These are phyloP conservation scores for Eucalyptus pauciflora DNA, from an alignment of 345 rosid genomes.

Conservation along the genomic window DNA sequence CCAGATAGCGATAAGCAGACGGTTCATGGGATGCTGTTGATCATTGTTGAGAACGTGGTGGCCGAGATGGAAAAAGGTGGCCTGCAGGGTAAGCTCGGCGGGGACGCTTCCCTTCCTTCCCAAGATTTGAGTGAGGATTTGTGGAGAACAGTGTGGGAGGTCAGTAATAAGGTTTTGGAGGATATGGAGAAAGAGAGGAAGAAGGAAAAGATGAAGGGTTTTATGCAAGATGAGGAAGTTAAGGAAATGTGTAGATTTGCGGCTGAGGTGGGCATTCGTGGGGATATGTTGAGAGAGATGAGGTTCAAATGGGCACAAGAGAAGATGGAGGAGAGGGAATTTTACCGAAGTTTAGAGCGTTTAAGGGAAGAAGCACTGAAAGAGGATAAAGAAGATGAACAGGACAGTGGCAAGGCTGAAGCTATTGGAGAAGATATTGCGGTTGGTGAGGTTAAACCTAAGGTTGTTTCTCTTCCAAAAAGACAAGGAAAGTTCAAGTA, in stretches of 20 bases:
- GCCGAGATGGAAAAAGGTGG: constrained; percentile 63
- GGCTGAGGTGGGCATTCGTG: constrained; percentile 80
- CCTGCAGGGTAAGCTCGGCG: constrained; percentile 10
- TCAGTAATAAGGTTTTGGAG: constrained; percentile 60
- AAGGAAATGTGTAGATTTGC: constrained; percentile 87
- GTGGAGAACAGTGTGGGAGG: constrained; percentile 80
- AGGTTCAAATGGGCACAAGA: constrained; percentile 87
- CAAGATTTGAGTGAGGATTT: constrained; percentile 8
- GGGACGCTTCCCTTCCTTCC: not conserved
- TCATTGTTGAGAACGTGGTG: constrained; percentile 62
- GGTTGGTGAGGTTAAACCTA: constrained; percentile 16
- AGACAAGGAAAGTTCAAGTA: constrained; percentile 76
- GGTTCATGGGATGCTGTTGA: constrained; percentile 61
- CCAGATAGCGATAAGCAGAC: constrained; percentile 48
- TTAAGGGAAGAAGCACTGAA: constrained; percentile 24
- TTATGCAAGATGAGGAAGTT: constrained; percentile 61
- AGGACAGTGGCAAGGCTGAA: constrained; percentile 10
- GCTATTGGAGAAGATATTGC: constrained; percentile 4
- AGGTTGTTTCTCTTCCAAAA: constrained; percentile 54
- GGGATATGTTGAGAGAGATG: constrained; percentile 81
- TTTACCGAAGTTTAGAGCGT: constrained; percentile 38
- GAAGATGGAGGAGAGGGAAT: constrained; percentile 80
- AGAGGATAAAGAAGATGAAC: constrained; percentile 8
- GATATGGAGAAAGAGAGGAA: constrained; percentile 78
- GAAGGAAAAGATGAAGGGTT: constrained; percentile 77